Evolutionary conservation across 2,329 filamentous ascomycete species (phyloP), one percentile per base, ranked within the genome.

Genomic region (Fusarium torulosum): DNA sequence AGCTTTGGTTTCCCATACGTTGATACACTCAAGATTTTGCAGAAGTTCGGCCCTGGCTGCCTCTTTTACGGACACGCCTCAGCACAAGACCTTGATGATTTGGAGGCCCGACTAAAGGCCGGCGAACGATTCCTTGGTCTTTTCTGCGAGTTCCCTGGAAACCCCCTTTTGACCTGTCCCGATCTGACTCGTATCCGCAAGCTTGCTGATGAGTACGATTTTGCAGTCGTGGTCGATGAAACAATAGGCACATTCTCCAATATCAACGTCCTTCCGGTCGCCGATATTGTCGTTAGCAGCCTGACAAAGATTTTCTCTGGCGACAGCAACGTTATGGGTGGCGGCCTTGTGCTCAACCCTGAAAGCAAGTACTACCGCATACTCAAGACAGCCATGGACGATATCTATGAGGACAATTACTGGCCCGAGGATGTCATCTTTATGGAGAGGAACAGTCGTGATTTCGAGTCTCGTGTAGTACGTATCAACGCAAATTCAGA

Each of bases 1-100:
- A 94, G 91, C 74, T 97, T 93, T 74, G 96, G 96, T n/a, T 99
- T 99, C 72, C 94, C 96, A 0, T 99, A 99, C 72, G 93, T 97
- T 52, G 96, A 99, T 78, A 97, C 96, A 0, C 85, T 98, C 54
- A 99, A 99, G 77, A 93, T 97, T 49, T 82, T 98, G 7, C 85
- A 98, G 76, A 99, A 98, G 77, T 98, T 96, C 77, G 96, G 95
- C 0, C 91, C 94, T 0, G 95, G 95, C 1, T 94, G 91, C 61
- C 77, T 91, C 4, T 98, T 98, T 76, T 97, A 97, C 78, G 95
- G 95, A 4, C 87, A 91, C 72, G 93, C 91, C 1, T 92, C 91
- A 4, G 81, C 88, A 3, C 85, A 86, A 46, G 94, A 98, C 59
- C 81, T 99, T 1, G 92, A 97, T 74, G 90, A 97, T 61, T 84